Evolutionary conservation across 208 protist species (phyloP).

Genomic region (Trypanosoma cruzi): DNA sequence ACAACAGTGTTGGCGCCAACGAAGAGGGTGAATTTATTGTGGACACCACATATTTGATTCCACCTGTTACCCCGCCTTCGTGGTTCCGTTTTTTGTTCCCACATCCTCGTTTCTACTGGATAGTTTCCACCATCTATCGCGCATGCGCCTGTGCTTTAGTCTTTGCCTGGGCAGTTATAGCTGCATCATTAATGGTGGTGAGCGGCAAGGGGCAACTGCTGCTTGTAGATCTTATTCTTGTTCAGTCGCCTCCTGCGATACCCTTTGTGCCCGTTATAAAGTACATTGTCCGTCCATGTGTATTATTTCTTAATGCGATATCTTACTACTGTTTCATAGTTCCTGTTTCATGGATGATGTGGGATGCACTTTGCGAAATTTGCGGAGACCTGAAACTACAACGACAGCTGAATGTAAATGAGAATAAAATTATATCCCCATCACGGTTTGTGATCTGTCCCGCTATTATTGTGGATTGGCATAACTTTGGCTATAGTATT

Average conservation of each 20-base stretch:
- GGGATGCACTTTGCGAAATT: conserved; percentile 60
- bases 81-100: conserved; percentile 66
- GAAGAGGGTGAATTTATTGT: conserved; percentile 25
- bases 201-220: conserved; percentile 74
- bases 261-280: conserved; percentile 81
- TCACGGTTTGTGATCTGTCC: conserved; percentile 34
- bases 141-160: conserved; percentile 33
- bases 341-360: conserved; percentile 67
- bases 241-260: conserved; percentile 85
- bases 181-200: conserved; percentile 57
- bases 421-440: not conserved
- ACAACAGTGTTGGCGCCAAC: not conserved
- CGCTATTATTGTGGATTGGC: conserved; percentile 88
- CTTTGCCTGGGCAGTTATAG: conserved; percentile 52
- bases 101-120: conserved; percentile 53
- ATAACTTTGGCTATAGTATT: conserved; percentile 93
- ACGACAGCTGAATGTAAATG: not conserved
- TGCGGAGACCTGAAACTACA: conserved; percentile 36
- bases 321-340: conserved; percentile 79
- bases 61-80: conserved; percentile 43
- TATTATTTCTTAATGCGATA: conserved; percentile 54
- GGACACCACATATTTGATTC: conserved; percentile 36
- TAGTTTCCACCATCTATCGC: conserved; percentile 61
- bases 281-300: conserved; percentile 63
- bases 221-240: conserved; percentile 63